phyloP scores from a whole-genome alignment of 2,329 filamentous ascomycete species.

The Aspergillus viridinutans region DNA sequence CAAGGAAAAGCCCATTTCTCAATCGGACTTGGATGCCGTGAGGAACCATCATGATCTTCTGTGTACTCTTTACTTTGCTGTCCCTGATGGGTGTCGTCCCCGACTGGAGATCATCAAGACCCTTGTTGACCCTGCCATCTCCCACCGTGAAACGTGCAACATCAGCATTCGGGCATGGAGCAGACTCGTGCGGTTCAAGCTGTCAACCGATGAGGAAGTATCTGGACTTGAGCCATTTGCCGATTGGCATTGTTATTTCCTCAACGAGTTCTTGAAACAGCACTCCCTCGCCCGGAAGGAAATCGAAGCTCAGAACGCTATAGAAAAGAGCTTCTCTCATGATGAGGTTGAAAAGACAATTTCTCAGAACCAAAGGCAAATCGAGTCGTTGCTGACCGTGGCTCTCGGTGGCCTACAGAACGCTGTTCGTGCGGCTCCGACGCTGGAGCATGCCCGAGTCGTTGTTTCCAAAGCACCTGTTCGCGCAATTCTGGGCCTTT shows the following conservation, averaged over 20 bases:
- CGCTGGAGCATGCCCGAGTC: constrained; percentile 37
- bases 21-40: constrained; percentile 53
- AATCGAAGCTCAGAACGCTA: constrained; percentile 50
- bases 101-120: constrained; percentile 49
- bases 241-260: constrained; percentile 53
- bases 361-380: constrained; percentile 53
- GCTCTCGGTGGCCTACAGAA: constrained; percentile 49
- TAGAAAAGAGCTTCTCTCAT: constrained; percentile 38
- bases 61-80: constrained; percentile 56
- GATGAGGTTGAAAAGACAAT: constrained; percentile 51
- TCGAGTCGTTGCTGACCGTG: constrained; percentile 52
- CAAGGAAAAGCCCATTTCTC: constrained; percentile 52
- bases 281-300: constrained; percentile 55
- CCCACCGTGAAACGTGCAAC: constrained; percentile 57
- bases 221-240: constrained; percentile 46
- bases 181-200: constrained; percentile 54
- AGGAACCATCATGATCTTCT: constrained; percentile 61
- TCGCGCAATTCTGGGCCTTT: constrained; percentile 48
- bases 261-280: constrained; percentile 50
- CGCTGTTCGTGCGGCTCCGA: constrained; percentile 43
- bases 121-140: constrained; percentile 54
- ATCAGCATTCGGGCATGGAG: constrained; percentile 57
- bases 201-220: constrained; percentile 49
- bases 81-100: constrained; percentile 51
- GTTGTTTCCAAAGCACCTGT: constrained; percentile 45